Evolutionary conservation across 768 basidiomycete genomes (phyloP), one percentile per base, ranked within the genome.

Genomic region (Psilocybe cyanescens): DNA sequence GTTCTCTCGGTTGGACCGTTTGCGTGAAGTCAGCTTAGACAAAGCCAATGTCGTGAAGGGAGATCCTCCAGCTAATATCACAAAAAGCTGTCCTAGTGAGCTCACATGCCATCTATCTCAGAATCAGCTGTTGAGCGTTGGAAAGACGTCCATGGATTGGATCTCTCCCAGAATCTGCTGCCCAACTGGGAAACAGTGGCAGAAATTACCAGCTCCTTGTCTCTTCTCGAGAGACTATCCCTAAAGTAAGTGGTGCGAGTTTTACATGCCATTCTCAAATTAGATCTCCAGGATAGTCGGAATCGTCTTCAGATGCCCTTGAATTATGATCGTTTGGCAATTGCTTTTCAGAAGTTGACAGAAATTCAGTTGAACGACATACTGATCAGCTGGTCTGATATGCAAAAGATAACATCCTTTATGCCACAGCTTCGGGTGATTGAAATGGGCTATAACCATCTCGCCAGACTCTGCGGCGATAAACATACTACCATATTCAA

Each of bases 21-120:
- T 99, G 53, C 85, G 86, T 56, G 90, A 95, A 71, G 85, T 91
- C 55, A 95, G 95, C 61, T 78, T 97, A 30, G 92, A 96, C 69
- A 81, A 79, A 66, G 84, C 88, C 63, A 72, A 77, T 57, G 86
- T 97, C 11, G 81, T 85, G 51, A 74, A 67, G 12, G 69, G 76
- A 45, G 81, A 88, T 60, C 70, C 78, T 28, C 70, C 78, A 28
- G 87, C 86, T 28, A 75, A 77, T 58, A 86, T 92, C 60, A 65
- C 69, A 37, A 72, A 77, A 37, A 85, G 81, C 28, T 93, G 90
- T 70, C 86, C 89, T 39, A 89, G 92, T 94, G 71, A 81, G 87
- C 57, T 53, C 51, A 11, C 46, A 37, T 39, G 28, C 55, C 51
- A 44, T 46, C 48, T 47, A 51, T 46, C 54, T 33, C 53, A 49